Evolutionary conservation across 108 stramenopile genomes (phyloP).

Genomic region (Cylindrotheca closterium): DNA sequence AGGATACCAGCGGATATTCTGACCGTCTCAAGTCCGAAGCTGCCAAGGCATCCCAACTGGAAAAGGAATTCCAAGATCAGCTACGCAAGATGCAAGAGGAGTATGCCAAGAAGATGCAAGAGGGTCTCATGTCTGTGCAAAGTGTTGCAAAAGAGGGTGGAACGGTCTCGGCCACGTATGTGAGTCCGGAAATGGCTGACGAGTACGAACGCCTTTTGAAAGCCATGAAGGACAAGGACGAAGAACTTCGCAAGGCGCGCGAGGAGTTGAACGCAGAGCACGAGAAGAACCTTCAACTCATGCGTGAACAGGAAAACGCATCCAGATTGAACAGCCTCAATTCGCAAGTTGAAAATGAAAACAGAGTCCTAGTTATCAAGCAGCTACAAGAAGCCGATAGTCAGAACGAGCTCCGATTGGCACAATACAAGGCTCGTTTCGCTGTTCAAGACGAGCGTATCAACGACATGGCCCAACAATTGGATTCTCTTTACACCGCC

Average conservation of each 20-base stretch:
- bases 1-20: slow-evolving; percentile 17
- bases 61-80: slow-evolving; percentile 19
- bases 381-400: slow-evolving; percentile 36
- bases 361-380: slow-evolving; percentile 24
- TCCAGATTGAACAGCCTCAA: slow-evolving; percentile 14
- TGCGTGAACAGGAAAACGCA: slow-evolving; percentile 6
- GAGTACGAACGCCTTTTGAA: slow-evolving; percentile 24
- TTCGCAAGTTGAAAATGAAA: slow-evolving; percentile 41
- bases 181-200: slow-evolving; percentile 21
- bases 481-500: slow-evolving; percentile 64
- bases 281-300: slow-evolving; percentile 6
- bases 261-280: slow-evolving; percentile 20
- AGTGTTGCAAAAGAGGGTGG: neutral
- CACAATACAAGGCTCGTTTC: slow-evolving; percentile 58
- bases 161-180: neutral
- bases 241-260: slow-evolving; percentile 9
- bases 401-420: slow-evolving; percentile 47
- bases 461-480: slow-evolving; percentile 69
- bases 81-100: slow-evolving; percentile 14
- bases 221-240: slow-evolving; percentile 30
- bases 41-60: slow-evolving; percentile 13
- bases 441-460: slow-evolving; percentile 62
- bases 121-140: neutral
- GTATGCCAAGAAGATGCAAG: slow-evolving; percentile 26
- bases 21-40: slow-evolving; percentile 22